Evolutionary conservation across 495 filamentous ascomycete genomes (phyloP).

Genomic region (Lichenothelia convexa): DNA sequence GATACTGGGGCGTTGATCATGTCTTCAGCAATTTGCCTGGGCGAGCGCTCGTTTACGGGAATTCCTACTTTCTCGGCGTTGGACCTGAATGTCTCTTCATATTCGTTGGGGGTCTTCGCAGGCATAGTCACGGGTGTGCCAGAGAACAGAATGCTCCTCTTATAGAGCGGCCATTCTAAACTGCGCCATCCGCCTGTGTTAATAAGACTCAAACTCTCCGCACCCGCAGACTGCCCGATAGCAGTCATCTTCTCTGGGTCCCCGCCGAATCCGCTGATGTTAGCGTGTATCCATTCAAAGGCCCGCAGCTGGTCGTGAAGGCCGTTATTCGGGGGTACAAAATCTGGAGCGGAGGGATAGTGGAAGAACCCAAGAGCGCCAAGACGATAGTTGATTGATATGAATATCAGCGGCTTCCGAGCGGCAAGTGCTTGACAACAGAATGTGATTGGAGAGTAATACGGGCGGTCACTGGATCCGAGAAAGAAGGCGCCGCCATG

Average conservation of each 20-base stretch:
- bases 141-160: background rate
- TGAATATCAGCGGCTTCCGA: conserved; percentile 33
- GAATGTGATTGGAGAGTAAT: conserved; percentile 14
- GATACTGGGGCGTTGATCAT: background rate
- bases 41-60: background rate
- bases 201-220: conserved; percentile 24
- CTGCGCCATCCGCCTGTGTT: background rate
- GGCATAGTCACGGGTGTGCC: background rate
- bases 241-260: conserved; percentile 44
- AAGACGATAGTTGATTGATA: conserved; percentile 53
- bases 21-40: background rate
- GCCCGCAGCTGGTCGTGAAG: conserved; percentile 48
- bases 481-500: conserved; percentile 31
- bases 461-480: conserved; percentile 1
- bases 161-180: background rate
- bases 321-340: conserved; percentile 44
- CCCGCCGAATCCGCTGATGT: conserved; percentile 42
- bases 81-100: background rate
- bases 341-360: conserved; percentile 31
- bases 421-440: conserved; percentile 33
- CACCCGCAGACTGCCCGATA: conserved; percentile 48
- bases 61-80: background rate
- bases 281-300: conserved; percentile 46
- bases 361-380: conserved; percentile 50
- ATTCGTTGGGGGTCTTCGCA: background rate